phyloP scores from a whole-genome alignment of 768 basidiomycete genomes.

The Auricularia heimuer region DNA sequence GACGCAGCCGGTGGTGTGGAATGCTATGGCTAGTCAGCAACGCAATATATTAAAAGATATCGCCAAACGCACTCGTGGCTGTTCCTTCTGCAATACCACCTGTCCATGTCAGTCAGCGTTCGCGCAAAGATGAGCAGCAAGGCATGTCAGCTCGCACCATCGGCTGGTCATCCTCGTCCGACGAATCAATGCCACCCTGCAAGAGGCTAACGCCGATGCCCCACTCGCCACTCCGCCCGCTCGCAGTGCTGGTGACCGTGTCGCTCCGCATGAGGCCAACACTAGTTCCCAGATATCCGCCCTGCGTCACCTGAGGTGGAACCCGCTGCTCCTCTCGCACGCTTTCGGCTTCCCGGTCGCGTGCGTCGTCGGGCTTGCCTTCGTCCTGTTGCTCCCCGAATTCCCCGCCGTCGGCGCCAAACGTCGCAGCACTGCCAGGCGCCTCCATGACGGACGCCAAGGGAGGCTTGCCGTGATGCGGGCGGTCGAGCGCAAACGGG shows the following conservation, averaged over 20 bases:
- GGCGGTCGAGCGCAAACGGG: not conserved
- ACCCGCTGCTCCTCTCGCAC: not conserved
- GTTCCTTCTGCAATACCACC: too few relatives aligned
- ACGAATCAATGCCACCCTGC: not conserved
- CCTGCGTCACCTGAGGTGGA: too few relatives aligned
- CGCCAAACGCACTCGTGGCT: too few relatives aligned
- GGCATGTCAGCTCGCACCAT: not conserved
- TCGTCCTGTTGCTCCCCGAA: slow-evolving; percentile 9
- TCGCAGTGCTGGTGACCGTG: not conserved
- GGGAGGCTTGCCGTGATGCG: not conserved
- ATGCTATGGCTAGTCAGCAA: slow-evolving; percentile 1
- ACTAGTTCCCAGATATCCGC: too few relatives aligned
- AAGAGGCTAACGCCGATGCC: not conserved
- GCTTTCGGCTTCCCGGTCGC: slow-evolving; percentile 19
- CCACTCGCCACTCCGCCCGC: not conserved
- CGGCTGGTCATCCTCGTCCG: not conserved
- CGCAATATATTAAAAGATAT: not conserved
- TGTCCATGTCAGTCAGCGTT: too few relatives aligned
- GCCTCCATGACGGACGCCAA: not conserved
- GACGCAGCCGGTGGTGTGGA: slow-evolving; percentile 6
- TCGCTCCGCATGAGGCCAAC: not conserved
- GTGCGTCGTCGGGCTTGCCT: slow-evolving; percentile 15
- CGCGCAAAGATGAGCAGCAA: not conserved
- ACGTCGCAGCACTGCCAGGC: slow-evolving; percentile 7
- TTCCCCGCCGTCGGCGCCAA: slow-evolving; percentile 22